Percentiles rank a stretch among this genome's conserved stretches.
These are phyloP conservation scores for Suhomyces choctaworum DNA, from an alignment of 1,139 yeast species.

Conservation along the genomic window DNA sequence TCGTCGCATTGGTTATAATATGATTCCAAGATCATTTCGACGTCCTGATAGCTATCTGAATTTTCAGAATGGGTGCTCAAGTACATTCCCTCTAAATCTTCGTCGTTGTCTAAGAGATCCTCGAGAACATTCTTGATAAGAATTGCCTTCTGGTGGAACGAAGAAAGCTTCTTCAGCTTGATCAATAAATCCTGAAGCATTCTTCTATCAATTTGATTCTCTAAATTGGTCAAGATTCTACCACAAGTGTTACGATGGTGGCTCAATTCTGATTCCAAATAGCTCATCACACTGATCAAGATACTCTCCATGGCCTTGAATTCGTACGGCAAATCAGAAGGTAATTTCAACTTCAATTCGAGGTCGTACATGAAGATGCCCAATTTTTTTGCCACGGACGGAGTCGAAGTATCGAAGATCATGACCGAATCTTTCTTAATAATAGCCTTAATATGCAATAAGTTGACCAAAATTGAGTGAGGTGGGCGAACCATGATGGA, in stretches of 20 bases:
- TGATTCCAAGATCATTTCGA: slow-evolving; percentile 88
- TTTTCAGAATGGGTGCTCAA: slow-evolving; percentile 46
- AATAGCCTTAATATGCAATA: slow-evolving; percentile 84
- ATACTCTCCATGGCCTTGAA: slow-evolving; percentile 89
- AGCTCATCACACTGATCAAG: slow-evolving; percentile 78
- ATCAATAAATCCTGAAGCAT: slow-evolving; percentile 78
- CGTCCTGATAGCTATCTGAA: slow-evolving; percentile 60
- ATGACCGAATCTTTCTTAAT: slow-evolving; percentile 78
- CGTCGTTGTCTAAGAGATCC: slow-evolving; percentile 84
- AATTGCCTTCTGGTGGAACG: slow-evolving; percentile 81
- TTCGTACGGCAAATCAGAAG: slow-evolving; percentile 58
- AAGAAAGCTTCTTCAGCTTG: slow-evolving; percentile 75
- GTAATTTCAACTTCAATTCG: slow-evolving; percentile 68
- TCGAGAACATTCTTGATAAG: slow-evolving; percentile 84
- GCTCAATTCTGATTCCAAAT: slow-evolving; percentile 81
- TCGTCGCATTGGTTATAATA: slow-evolving; percentile 96
- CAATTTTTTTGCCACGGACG: slow-evolving; percentile 57
- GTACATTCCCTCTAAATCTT: slow-evolving; percentile 84
- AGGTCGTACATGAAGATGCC: slow-evolving; percentile 85
- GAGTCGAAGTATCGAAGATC: slow-evolving; percentile 71
- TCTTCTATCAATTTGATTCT: slow-evolving; percentile 80
- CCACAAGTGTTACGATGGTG: slow-evolving; percentile 73
- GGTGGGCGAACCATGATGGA: slow-evolving; percentile 73
- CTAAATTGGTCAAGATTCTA: slow-evolving; percentile 77
- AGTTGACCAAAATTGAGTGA: slow-evolving; percentile 73